Base-by-base conservation (phyloP, 78 protist genomes). In the Blattamonas nauphoetae region DNA sequence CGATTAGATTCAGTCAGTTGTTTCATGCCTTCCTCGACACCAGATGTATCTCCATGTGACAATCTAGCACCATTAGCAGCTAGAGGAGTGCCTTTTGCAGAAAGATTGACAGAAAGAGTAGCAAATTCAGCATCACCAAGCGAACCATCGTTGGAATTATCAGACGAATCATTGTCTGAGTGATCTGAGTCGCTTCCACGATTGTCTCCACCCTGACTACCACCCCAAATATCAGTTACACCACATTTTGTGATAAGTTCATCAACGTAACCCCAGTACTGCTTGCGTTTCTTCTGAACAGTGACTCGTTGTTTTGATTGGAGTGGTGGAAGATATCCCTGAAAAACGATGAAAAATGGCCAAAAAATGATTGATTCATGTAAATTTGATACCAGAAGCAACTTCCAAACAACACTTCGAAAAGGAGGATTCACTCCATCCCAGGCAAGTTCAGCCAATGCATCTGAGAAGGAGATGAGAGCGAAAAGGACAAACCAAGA, bases 391-490 rank as follows among this genome's bases (percentile, higher is more conserved):
- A 79, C 83, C 83, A 86, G 45, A n/a, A 86, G 81, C 33, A 71
- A 35, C 83, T 45, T 78, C 88, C 88, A 86, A 1, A 3, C 83
- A 4, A n/a, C 1, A 43, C 42, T 1, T 5, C 88, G 81, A 29
- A 29, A 0, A 6, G 5, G 41, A 1, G 88, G 84, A 5, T 78
- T 78, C 0, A 86, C 33, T 33, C 88, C 88, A 32, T 36, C 1
- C 81, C 82, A 63, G 44, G 46, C 1, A 43, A 77, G 0, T 4
- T 45, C 32, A 29, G 42, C 36, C 5, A 86, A 35, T 0, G 64
- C 64, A 21, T 1, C 42, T 79, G 41, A 5, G 6, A 21, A 79
- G 41, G 83, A 4, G 33, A 79, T 4, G 41, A 21, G 33, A 38
- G 41, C 71, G 21, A 29, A 55, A 21, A 55, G 21, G 71, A 55